Evolutionary conservation across 2,329 filamentous ascomycete genomes (phyloP).

Genomic region (Scedosporium apiospermum): DNA sequence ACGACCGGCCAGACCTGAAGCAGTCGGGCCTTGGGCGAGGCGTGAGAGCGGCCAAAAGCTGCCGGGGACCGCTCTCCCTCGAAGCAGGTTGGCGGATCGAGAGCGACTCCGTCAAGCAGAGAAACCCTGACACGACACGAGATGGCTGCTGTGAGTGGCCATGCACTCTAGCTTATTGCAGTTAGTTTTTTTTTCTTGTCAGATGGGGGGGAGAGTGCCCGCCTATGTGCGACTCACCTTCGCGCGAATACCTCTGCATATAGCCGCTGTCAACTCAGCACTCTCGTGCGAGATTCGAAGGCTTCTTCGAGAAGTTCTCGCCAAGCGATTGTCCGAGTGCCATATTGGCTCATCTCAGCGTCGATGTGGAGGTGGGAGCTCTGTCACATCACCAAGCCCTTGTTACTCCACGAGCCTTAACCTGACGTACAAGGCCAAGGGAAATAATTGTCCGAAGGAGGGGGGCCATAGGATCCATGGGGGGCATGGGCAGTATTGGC

Average conservation of each 20-base stretch:
- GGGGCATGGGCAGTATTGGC: background rate
- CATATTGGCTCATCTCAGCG: background rate
- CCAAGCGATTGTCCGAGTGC: background rate
- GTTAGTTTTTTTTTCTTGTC: background rate
- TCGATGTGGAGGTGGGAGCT: background rate
- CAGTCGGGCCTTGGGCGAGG: background rate
- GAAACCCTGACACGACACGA: no score
- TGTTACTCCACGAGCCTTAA: background rate
- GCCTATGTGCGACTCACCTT: background rate
- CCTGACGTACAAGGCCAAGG: background rate
- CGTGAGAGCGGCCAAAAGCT: background rate
- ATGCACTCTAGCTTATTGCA: background rate
- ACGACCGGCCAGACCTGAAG: background rate
- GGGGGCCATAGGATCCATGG: background rate
- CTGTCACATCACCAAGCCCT: background rate
- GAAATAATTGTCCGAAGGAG: constrained; percentile 1
- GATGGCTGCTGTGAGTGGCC: background rate
- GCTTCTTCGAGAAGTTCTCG: constrained; percentile 1
- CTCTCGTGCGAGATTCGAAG: background rate
- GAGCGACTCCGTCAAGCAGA: background rate
- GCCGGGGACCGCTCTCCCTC: background rate
- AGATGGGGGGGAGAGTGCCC: background rate
- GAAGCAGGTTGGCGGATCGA: background rate
- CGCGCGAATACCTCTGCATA: background rate
- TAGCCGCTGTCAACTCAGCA: constrained; percentile 6